A percentile compares a stretch with the other conserved stretches of the same genome.
Evolutionary conservation across 176 grass and related monocot species (phyloP).

Genomic region (Rhynchospora breviuscula): DNA sequence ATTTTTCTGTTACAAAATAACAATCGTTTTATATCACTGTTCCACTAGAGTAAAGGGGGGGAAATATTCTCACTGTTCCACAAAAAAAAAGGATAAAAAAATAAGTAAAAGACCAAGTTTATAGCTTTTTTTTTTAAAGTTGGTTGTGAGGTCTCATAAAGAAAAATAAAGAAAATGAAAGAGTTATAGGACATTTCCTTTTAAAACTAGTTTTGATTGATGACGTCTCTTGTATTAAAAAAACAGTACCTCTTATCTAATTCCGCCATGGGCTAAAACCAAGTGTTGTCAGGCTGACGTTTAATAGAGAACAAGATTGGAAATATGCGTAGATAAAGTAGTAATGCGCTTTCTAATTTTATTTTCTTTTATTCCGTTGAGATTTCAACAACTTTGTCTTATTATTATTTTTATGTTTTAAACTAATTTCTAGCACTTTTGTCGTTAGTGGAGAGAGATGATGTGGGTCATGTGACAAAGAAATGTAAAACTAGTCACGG

Average conservation of each 20-base stretch:
- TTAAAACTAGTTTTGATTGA: too few species aligned
- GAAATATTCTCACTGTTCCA: too few species aligned
- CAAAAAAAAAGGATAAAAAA: too few species aligned
- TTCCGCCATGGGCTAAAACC: not conserved
- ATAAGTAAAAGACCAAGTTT: too few species aligned
- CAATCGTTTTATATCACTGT: too few species aligned
- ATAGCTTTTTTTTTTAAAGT: too few species aligned
- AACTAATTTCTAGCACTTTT: not conserved
- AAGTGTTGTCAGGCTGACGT: conserved; percentile 10
- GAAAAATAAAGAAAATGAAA: too few species aligned
- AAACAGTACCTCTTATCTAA: not conserved
- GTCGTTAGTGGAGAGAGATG: not conserved
- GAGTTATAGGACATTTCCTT: too few species aligned
- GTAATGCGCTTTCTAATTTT: not conserved
- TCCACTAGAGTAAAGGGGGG: too few species aligned
- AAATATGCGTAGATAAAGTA: not conserved
- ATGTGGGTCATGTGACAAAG: not conserved
- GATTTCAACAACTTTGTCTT: not conserved
- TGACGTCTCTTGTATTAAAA: not conserved
- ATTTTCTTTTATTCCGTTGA: not conserved
- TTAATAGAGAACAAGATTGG: not conserved
- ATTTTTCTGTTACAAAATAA: too few species aligned
- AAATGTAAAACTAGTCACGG: not conserved
- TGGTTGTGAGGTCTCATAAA: too few species aligned
- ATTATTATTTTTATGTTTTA: not conserved